phyloP scores from a whole-genome alignment of 148 eudicot genomes.

The Spergularia bocconei region DNA sequence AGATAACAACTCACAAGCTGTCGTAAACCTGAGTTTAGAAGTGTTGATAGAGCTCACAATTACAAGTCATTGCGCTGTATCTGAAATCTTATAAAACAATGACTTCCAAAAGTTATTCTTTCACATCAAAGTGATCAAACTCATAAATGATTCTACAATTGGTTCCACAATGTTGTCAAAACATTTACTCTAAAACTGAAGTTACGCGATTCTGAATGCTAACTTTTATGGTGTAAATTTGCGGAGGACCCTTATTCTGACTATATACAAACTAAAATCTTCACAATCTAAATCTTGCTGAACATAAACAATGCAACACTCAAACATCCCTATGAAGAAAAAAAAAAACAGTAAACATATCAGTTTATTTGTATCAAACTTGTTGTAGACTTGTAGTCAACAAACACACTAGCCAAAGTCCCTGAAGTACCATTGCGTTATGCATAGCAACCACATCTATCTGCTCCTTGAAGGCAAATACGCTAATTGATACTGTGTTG shows the following conservation, averaged over 20 bases:
- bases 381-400: too few species aligned
- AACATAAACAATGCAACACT: background rate
- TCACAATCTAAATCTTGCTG: background rate
- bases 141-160: slow-evolving; percentile 9
- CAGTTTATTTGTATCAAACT: too few species aligned
- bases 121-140: background rate
- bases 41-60: slow-evolving; percentile 8
- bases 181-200: background rate
- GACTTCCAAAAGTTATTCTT: slow-evolving; percentile 8
- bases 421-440: too few species aligned
- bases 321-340: background rate
- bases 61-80: background rate
- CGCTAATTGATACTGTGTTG: too few species aligned
- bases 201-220: background rate
- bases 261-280: background rate
- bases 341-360: background rate
- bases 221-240: background rate
- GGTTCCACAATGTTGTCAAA: background rate
- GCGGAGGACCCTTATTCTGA: background rate
- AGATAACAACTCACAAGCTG: background rate
- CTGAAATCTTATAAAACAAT: slow-evolving; percentile 8
- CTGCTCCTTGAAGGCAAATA: background rate
- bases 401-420: too few species aligned
- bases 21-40: background rate
- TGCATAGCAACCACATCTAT: background rate